phyloP scores from a whole-genome alignment of 805 yeast genomes.

The Nematodospora valgi region DNA sequence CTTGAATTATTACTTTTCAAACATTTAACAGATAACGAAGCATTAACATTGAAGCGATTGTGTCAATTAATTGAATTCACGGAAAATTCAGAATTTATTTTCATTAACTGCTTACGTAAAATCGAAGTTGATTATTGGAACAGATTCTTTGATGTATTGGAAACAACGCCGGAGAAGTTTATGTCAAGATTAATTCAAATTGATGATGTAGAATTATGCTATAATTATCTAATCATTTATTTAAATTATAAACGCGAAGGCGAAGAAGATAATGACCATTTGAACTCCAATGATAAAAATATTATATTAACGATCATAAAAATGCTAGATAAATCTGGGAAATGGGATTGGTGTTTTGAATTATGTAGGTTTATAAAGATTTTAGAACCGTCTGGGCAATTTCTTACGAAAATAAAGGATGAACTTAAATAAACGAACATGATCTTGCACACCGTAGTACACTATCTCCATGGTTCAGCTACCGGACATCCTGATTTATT shows the following conservation, averaged over 20 bases:
- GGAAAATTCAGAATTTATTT: constrained; percentile 28
- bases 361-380: constrained; percentile 51
- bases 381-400: constrained; percentile 40
- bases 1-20: constrained; percentile 47
- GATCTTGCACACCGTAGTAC: no score
- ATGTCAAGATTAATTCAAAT: constrained; percentile 40
- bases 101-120: constrained; percentile 54
- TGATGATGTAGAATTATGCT: constrained; percentile 44
- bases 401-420: constrained; percentile 17
- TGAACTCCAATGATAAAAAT: constrained; percentile 33
- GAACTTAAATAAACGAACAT: constrained; percentile 6
- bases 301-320: constrained; percentile 42
- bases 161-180: constrained; percentile 43
- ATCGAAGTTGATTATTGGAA: constrained; percentile 57
- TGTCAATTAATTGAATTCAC: constrained; percentile 19
- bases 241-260: constrained; percentile 45
- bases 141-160: constrained; percentile 40
- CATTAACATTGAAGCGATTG: constrained; percentile 12
- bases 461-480: no score
- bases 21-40: constrained; percentile 29
- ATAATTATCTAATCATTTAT: constrained; percentile 51
- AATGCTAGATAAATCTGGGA: constrained; percentile 37
- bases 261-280: constrained; percentile 15
- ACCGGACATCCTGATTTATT: no score
- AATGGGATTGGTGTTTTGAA: constrained; percentile 54